Percentiles rank a stretch among this genome's conserved stretches.
phyloP scores from a whole-genome alignment of 2,329 filamentous ascomycete genomes.

The Plectosphaerella cucumerina region DNA sequence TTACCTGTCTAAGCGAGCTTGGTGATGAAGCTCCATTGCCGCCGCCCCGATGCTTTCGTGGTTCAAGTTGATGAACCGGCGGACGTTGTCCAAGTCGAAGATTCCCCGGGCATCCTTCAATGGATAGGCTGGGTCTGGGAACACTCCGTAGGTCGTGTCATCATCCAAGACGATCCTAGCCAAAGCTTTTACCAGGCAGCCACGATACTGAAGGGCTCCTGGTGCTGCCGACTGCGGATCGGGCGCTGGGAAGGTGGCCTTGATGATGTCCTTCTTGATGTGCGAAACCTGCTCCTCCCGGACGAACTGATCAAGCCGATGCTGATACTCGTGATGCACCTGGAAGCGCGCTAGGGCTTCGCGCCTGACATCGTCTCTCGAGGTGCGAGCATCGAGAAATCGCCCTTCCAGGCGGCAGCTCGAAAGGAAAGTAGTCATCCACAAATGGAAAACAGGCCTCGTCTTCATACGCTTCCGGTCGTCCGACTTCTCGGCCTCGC shows the following conservation, averaged over 20 bases:
- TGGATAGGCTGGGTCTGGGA: constrained; percentile 13
- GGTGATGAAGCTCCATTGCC: constrained; percentile 23
- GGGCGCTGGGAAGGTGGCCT: constrained; percentile 25
- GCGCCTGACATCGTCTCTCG: constrained; percentile 41
- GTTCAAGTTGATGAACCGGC: constrained; percentile 33
- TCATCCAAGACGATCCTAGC: constrained; percentile 45
- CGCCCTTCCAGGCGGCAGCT: constrained; percentile 35
- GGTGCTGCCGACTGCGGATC: not conserved
- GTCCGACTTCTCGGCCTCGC: constrained; percentile 39
- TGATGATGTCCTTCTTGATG: constrained; percentile 43
- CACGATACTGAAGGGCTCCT: constrained; percentile 23
- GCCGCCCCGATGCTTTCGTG: constrained; percentile 31
- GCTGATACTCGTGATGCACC: constrained; percentile 37
- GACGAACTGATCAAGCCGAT: constrained; percentile 35
- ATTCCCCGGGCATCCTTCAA: constrained; percentile 33
- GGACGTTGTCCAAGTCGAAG: constrained; percentile 37
- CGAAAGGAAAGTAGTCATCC: constrained; percentile 62
- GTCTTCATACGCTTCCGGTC: constrained; percentile 52
- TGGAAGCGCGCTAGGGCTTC: constrained; percentile 51
- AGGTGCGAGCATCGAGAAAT: constrained; percentile 21
- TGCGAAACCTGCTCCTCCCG: constrained; percentile 26
- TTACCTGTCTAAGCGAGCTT: not conserved
- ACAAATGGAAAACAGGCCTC: constrained; percentile 54
- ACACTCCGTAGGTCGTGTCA: constrained; percentile 32
- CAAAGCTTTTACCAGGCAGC: constrained; percentile 35